phyloP scores from a whole-genome alignment of 441 rosid genomes.

The Geranium incanum region DNA sequence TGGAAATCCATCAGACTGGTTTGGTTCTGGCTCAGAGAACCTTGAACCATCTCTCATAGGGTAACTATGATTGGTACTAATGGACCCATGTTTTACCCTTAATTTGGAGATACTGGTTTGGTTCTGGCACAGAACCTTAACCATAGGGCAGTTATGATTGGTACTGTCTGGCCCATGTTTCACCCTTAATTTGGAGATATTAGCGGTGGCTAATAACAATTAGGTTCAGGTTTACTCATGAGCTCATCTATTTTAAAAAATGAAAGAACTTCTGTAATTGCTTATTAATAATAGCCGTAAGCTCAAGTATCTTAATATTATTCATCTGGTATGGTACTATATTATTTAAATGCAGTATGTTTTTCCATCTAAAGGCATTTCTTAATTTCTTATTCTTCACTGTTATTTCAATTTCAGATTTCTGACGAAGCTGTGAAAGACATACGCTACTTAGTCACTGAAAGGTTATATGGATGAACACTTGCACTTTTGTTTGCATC shows the following conservation, averaged over 20 bases:
- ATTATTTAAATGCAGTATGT: neutral
- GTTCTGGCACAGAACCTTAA: no score
- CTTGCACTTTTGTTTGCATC: conserved; percentile 13
- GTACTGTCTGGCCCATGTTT: no score
- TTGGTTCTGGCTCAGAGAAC: neutral
- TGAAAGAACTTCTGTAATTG: neutral
- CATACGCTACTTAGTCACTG: conserved; percentile 57
- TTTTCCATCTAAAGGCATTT: neutral
- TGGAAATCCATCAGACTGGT: neutral
- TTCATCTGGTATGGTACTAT: neutral
- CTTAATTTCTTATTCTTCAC: conserved; percentile 8
- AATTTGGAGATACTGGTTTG: no score
- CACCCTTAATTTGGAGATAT: neutral
- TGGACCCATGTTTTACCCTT: neutral
- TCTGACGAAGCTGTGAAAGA: conserved; percentile 78
- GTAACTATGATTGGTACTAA: neutral
- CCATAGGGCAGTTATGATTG: no score
- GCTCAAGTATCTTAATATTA: neutral
- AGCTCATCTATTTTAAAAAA: neutral
- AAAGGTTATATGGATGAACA: conserved; percentile 48
- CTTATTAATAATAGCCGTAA: neutral
- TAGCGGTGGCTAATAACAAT: neutral
- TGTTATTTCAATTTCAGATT: conserved; percentile 46
- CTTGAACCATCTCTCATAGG: neutral
- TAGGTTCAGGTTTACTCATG: neutral